A percentile compares a stretch with the other conserved stretches of the same genome.
Conservation (phyloP, 176 grass and related monocot genomes). For the Triticum aestivum region IWGSC_CS_RefSeq_v2.1 NC_057813.1:51210957-51211456, state of each 20-base stretch:
- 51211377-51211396: constrained; percentile 71
- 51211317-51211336: constrained; percentile 69
- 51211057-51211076: background rate
- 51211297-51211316: constrained; percentile 54
- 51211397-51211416: constrained; percentile 49
- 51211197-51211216: constrained; percentile 61
- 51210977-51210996: constrained; percentile 82
- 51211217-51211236: background rate
- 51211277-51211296: constrained; percentile 73
- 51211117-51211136: constrained; percentile 62
- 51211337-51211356: constrained; percentile 98
- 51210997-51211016: constrained; percentile 51
- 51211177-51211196: constrained; percentile 82
- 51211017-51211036: constrained; percentile 77
- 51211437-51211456: constrained; percentile 71
- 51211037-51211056: constrained; percentile 97
- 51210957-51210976: constrained; percentile 84
- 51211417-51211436: constrained; percentile 86
- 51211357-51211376: constrained; percentile 61
- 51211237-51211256: background rate
- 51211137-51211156: constrained; percentile 76
- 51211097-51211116: background rate
- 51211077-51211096: background rate
- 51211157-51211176: constrained; percentile 81
- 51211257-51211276: constrained; percentile 26